Base-by-base conservation (phyloP, 176 grass and related monocot genomes). In the Secale cereale region DNA sequence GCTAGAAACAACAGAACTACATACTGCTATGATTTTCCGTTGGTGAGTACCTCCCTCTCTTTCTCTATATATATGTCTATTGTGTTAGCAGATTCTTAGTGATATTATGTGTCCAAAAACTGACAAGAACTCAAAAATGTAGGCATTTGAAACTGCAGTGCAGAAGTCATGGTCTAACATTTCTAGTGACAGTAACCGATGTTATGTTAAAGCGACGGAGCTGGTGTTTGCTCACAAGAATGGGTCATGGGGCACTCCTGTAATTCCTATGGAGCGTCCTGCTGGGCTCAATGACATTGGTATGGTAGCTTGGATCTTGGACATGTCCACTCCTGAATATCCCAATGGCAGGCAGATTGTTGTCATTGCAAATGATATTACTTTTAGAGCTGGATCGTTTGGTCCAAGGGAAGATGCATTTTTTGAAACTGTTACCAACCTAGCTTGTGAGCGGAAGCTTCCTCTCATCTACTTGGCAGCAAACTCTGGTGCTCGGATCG, bases 341-440 rank as follows among this genome's bases (percentile, higher is more conserved):
- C 93, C 93, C 29, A 72, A 56, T 81, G 97, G 97, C 59, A 90
- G 97, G 78, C 75, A 99, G 78, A 96, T 99, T 70, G 88, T 99
- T 83, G 91, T 99, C 37, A 82, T 99, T 28, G 91, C 88, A 79
- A 99, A 99, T 86, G 97, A 99, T 82, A 87, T 94, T 69, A 99
- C 97, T 63, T 93, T 99, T 27, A 96, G 86, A 89, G 89, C 86
- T 82, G 97, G 97, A 60, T 99, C 97, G 9, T 99, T 98, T 81
- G 97, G 97, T 54, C 97, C 97, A 82, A 89, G 89, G 76, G 97
- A 99, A 89, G 97, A 99, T 85, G 92, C 93, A 76, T 99, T 99
- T 91, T 99, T 99, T 72, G 88, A 96, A 89, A 86, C 97, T 16
- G 97, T 95, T 65, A 99, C 97, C 11, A 95, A 99, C 39, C 91